phyloP scores from a whole-genome alignment of 805 yeast genomes.

The Cyberlindnera mrakii region DNA sequence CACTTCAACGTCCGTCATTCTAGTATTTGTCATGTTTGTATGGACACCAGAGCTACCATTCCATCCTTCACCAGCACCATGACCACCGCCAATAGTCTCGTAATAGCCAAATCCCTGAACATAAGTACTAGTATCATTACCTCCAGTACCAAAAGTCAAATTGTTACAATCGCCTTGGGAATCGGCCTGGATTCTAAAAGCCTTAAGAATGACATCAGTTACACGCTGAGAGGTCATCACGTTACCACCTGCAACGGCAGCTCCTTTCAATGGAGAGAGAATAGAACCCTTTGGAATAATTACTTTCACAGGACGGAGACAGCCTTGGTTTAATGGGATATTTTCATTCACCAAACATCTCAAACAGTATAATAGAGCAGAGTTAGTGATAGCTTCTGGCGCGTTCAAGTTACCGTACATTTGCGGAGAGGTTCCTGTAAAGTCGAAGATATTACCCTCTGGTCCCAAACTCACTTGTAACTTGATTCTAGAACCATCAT shows the following conservation, averaged over 20 bases:
- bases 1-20: constrained; percentile 87
- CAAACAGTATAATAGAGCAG: constrained; percentile 84
- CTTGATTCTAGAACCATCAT: constrained; percentile 70
- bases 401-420: constrained; percentile 88
- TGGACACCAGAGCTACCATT: constrained; percentile 87
- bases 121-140: constrained; percentile 43
- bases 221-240: constrained; percentile 93
- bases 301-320: constrained; percentile 72
- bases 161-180: constrained; percentile 96
- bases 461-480: constrained; percentile 43
- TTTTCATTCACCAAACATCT: constrained; percentile 80
- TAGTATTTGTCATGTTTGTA: constrained; percentile 89
- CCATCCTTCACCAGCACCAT: constrained; percentile 88
- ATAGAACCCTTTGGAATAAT: constrained; percentile 56
- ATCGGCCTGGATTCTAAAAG: constrained; percentile 87
- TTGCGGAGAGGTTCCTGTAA: constrained; percentile 82
- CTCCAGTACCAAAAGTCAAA: constrained; percentile 84
- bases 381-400: constrained; percentile 82
- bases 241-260: constrained; percentile 94
- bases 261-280: constrained; percentile 71
- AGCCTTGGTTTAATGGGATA: constrained; percentile 92
- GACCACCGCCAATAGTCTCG: constrained; percentile 94
- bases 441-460: constrained; percentile 67
- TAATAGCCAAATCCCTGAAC: constrained; percentile 79
- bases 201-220: constrained; percentile 81